Evolutionary conservation across 1,139 yeast species (phyloP).

Genomic region (Torulaspora pretoriensis): DNA sequence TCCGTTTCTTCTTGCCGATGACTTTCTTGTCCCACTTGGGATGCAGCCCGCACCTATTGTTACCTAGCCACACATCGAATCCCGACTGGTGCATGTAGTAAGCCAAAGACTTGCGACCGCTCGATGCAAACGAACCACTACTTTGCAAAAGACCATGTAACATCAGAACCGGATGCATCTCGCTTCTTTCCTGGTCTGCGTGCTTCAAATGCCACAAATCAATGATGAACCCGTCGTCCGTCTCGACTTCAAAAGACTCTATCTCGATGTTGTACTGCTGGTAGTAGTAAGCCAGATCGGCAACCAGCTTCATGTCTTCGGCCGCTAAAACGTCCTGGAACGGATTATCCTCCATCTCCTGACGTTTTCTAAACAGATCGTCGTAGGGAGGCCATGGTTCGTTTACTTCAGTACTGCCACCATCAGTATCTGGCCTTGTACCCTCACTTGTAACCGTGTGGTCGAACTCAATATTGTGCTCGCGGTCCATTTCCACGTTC

Average conservation of each 20-base stretch:
- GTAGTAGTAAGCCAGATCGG: constrained; percentile 63
- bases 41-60: constrained; percentile 79
- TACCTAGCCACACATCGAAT: constrained; percentile 92
- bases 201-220: constrained; percentile 59
- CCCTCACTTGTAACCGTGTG: constrained; percentile 26
- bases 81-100: constrained; percentile 56
- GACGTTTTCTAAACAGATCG: constrained; percentile 62
- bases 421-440: constrained; percentile 11
- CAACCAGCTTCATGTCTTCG: constrained; percentile 39
- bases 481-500: constrained; percentile 22
- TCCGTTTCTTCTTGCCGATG: constrained; percentile 44
- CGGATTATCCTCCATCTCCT: constrained; percentile 46
- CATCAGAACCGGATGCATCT: constrained; percentile 57
- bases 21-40: constrained; percentile 51
- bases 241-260: constrained; percentile 54
- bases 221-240: constrained; percentile 77
- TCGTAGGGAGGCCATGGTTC: constrained; percentile 37
- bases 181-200: constrained; percentile 13
- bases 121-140: constrained; percentile 75
- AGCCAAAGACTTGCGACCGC: constrained; percentile 74
- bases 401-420: constrained; percentile 6
- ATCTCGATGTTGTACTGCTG: constrained; percentile 56
- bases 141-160: constrained; percentile 87
- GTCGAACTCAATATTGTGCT: constrained; percentile 31
- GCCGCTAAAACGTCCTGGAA: constrained; percentile 28